These are phyloP conservation scores for Trichoderma sp. DNA, from an alignment of 2,329 filamentous ascomycete genomes.

Conservation along the genomic window DNA sequence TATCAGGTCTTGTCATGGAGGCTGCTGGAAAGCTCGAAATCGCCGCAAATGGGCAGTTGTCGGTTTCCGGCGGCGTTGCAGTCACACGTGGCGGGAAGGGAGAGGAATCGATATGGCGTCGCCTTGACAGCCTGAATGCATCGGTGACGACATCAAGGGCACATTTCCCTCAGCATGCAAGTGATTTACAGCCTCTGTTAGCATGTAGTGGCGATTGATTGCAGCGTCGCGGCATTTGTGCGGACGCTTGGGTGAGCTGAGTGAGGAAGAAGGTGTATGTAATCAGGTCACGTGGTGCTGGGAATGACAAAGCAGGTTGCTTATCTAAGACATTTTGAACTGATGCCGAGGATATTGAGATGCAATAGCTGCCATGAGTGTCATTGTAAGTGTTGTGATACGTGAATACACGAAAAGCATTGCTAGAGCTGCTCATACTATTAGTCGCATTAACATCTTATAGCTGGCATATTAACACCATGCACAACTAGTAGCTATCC, in stretches of 20 bases:
- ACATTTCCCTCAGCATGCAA: slow-evolving; percentile 1
- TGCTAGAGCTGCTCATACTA: not conserved
- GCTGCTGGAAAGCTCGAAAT: not conserved
- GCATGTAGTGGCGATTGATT: not conserved
- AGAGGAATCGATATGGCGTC: not conserved
- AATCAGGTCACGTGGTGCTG: not conserved
- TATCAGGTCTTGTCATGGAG: not conserved
- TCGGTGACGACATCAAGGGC: not conserved
- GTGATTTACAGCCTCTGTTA: not conserved
- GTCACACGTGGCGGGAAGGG: not conserved
- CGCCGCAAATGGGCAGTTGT: not conserved
- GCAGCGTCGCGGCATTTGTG: slow-evolving; percentile 12
- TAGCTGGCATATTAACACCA: too few relatives aligned
- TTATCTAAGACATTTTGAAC: not conserved
- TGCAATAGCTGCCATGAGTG: not conserved
- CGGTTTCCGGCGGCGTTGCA: not conserved
- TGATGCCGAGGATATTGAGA: not conserved
- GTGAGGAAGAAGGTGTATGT: not conserved
- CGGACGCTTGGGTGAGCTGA: not conserved
- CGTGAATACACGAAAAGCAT: not conserved
- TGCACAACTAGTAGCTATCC: not conserved
- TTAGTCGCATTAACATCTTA: too few relatives aligned
- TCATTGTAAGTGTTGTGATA: not conserved
- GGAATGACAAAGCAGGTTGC: not conserved
- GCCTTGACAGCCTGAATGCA: not conserved